Evolutionary conservation across 139 green algal genomes (phyloP).

Genomic region (Micractinium sp.): DNA sequence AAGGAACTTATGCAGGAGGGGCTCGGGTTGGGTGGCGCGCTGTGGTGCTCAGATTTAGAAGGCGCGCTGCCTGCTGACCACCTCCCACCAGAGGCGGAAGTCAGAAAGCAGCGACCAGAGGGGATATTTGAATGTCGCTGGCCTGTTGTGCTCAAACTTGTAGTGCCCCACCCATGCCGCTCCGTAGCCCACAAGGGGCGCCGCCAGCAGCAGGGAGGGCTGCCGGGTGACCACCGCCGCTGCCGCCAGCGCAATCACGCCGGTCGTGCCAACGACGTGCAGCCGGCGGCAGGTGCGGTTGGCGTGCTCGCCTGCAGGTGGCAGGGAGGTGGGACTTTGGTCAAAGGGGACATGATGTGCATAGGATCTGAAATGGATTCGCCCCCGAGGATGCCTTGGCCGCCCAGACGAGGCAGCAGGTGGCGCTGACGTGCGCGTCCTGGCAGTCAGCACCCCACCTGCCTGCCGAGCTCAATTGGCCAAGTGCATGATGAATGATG

Average conservation of each 20-base stretch:
- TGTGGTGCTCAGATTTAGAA: not conserved
- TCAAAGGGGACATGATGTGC: not conserved
- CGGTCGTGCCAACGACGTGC: slow-evolving; percentile 33
- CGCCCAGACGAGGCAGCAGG: too few species aligned
- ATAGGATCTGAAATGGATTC: too few species aligned
- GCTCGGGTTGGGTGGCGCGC: too few species aligned
- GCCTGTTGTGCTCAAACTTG: slow-evolving; percentile 41
- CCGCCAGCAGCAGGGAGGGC: slow-evolving; percentile 1
- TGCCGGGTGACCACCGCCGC: not conserved
- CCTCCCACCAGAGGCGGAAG: slow-evolving; percentile 21
- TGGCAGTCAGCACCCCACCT: not conserved
- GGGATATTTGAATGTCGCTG: slow-evolving; percentile 40
- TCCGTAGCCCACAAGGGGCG: slow-evolving; percentile 30
- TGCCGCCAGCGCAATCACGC: slow-evolving; percentile 13
- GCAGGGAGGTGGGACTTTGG: not conserved
- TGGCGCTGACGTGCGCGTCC: too few species aligned
- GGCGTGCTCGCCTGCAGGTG: slow-evolving; percentile 30
- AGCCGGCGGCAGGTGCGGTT: slow-evolving; percentile 41
- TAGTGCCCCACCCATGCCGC: slow-evolving; percentile 40
- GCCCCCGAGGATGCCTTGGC: too few species aligned
- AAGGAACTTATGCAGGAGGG: too few species aligned
- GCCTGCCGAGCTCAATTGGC: too few species aligned
- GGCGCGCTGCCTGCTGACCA: slow-evolving; percentile 1
- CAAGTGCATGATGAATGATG: not conserved
- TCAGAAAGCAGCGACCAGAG: slow-evolving; percentile 7